Conservation (phyloP, 2,329 filamentous ascomycete species). For the Talaromyces verruculosus region DNA sequence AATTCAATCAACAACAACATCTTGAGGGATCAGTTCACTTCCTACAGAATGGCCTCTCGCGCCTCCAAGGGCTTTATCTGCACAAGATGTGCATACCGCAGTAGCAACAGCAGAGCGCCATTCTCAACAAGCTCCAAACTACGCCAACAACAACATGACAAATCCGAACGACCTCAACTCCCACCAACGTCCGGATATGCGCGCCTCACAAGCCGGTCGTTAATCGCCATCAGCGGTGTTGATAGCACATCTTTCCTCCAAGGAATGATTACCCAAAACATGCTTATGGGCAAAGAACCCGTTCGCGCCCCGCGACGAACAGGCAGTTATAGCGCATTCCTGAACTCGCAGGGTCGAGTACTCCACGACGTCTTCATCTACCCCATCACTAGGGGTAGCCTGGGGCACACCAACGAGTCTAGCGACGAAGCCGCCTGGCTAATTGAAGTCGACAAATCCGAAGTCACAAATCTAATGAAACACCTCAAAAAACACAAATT, state of each 20-base stretch:
- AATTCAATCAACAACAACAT: slow-evolving; percentile 17
- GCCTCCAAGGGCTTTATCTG: slow-evolving; percentile 30
- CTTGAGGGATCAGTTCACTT: background rate
- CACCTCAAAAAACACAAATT: slow-evolving; percentile 86
- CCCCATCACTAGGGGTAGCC: slow-evolving; percentile 45
- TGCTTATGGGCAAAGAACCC: slow-evolving; percentile 51
- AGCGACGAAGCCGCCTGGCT: slow-evolving; percentile 57
- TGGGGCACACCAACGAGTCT: slow-evolving; percentile 25
- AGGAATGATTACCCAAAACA: slow-evolving; percentile 76
- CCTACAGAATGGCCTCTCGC: slow-evolving; percentile 35
- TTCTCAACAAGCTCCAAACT: slow-evolving; percentile 34
- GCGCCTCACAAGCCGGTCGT: slow-evolving; percentile 66
- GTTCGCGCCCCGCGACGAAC: slow-evolving; percentile 38
- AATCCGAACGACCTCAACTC: slow-evolving; percentile 31
- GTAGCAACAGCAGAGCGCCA: slow-evolving; percentile 24
- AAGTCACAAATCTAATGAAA: slow-evolving; percentile 62
- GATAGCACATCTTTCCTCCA: slow-evolving; percentile 85
- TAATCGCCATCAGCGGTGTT: slow-evolving; percentile 75
- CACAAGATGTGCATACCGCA: slow-evolving; percentile 30
- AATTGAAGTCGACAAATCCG: slow-evolving; percentile 75
- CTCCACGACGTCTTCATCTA: slow-evolving; percentile 91
- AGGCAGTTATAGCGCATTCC: slow-evolving; percentile 77
- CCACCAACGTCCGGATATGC: slow-evolving; percentile 50
- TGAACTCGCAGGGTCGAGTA: slow-evolving; percentile 81
- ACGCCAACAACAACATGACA: slow-evolving; percentile 24